phyloP scores from a whole-genome alignment of 2,329 filamentous ascomycete species.

The Diaporthe ampelina region DNA sequence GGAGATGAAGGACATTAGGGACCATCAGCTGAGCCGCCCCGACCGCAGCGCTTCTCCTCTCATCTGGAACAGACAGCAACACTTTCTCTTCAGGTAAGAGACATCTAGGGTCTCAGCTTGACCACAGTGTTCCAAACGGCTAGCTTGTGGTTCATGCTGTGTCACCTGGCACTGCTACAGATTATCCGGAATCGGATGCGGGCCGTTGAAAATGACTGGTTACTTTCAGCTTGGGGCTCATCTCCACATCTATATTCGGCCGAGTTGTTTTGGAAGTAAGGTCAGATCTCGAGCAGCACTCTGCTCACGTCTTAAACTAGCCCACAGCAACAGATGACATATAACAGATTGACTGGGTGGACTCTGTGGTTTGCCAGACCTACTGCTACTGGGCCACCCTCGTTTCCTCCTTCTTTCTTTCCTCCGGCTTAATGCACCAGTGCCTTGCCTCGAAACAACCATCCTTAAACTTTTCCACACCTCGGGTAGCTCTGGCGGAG shows the following conservation, averaged over 20 bases:
- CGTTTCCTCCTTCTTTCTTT: too few species aligned
- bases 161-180: not conserved
- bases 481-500: too few species aligned
- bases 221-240: not conserved
- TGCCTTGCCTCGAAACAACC: not conserved
- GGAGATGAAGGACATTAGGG: not conserved
- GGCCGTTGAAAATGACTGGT: too few species aligned
- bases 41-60: not conserved
- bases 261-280: not conserved
- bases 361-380: not conserved
- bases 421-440: not conserved
- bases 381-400: not conserved
- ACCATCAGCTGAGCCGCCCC: not conserved
- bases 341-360: too few species aligned
- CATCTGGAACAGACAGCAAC: not conserved
- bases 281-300: too few species aligned
- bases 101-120: slow-evolving; percentile 14
- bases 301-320: not conserved
- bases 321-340: not conserved
- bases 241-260: not conserved
- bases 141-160: slow-evolving; percentile 19
- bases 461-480: too few species aligned
- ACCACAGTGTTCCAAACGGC: not conserved
- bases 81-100: not conserved
- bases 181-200: not conserved